A percentile compares a stretch with the other conserved stretches of the same genome.
Evolutionary conservation across 768 basidiomycete genomes (phyloP).

Genomic region (Hortiboletus flavorubellus): DNA sequence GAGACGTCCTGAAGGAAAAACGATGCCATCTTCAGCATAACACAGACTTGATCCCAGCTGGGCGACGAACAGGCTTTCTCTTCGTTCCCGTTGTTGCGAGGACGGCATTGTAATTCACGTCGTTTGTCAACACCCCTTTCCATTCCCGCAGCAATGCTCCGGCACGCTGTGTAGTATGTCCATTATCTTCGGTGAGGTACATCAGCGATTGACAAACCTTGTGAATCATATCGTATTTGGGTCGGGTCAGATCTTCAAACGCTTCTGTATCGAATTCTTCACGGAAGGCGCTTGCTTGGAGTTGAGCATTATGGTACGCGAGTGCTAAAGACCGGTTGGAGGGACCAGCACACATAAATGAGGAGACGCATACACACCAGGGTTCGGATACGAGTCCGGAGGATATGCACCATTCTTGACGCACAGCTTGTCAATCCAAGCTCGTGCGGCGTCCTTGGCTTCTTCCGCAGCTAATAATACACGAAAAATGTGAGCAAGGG

Average conservation of each 20-base stretch:
- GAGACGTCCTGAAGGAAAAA: constrained; percentile 47
- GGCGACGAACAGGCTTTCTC: constrained; percentile 62
- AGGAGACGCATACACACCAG: constrained; percentile 50
- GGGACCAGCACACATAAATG: neutral
- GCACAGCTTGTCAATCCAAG: constrained; percentile 75
- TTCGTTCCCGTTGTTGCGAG: constrained; percentile 52
- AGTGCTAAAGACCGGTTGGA: constrained; percentile 38
- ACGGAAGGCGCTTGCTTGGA: constrained; percentile 90
- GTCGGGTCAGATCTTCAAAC: constrained; percentile 81
- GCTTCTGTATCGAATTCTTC: constrained; percentile 78
- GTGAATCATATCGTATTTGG: constrained; percentile 74
- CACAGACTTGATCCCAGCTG: neutral
- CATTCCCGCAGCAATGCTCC: constrained; percentile 67
- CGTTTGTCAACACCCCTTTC: constrained; percentile 60
- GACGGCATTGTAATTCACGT: constrained; percentile 59
- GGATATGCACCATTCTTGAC: constrained; percentile 78
- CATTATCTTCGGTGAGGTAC: neutral
- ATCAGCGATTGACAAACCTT: constrained; percentile 45
- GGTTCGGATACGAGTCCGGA: constrained; percentile 90
- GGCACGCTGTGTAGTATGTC: constrained; percentile 46
- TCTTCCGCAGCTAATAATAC: constrained; percentile 62
- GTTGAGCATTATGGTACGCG: constrained; percentile 83
- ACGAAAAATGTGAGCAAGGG: constrained; percentile 1
- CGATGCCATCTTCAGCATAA: neutral
- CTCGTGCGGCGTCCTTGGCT: constrained; percentile 60